These are phyloP conservation scores for Clonostachys rosea DNA, from an alignment of 2,329 filamentous ascomycete species.

Conservation along the genomic window DNA sequence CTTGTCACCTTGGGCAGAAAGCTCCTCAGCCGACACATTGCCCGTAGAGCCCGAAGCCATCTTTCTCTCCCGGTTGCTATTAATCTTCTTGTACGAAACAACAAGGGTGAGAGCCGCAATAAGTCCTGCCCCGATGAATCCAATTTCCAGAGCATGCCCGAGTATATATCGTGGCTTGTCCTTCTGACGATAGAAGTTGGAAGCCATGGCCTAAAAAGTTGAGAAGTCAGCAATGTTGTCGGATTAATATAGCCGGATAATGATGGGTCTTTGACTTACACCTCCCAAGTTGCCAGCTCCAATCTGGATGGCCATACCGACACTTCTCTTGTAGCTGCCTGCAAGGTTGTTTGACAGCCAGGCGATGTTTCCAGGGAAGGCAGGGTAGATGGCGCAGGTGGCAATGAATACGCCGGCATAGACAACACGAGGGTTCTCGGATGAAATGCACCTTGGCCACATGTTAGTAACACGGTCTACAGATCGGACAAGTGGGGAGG, in stretches of 20 bases:
- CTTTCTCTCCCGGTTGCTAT: conserved; percentile 44
- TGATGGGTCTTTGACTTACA: conserved; percentile 18
- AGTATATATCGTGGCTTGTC: conserved; percentile 43
- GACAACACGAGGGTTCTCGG: conserved; percentile 50
- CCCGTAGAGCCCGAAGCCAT: conserved; percentile 24
- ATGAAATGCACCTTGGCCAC: conserved; percentile 43
- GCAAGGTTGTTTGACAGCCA: conserved; percentile 80
- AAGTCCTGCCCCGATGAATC: conserved; percentile 39
- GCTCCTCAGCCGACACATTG: conserved; percentile 27
- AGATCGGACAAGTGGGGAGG: conserved; percentile 8
- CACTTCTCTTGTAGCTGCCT: conserved; percentile 56
- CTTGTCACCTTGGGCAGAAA: conserved; percentile 52
- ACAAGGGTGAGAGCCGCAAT: conserved; percentile 35
- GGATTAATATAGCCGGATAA: conserved; percentile 1
- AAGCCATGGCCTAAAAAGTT: conserved; percentile 52
- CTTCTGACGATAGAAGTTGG: conserved; percentile 61
- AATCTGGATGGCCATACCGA: conserved; percentile 61
- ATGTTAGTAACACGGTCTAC: conserved; percentile 20
- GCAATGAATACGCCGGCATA: conserved; percentile 77
- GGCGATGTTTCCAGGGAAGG: conserved; percentile 71
- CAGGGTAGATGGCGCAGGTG: conserved; percentile 75
- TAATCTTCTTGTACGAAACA: conserved; percentile 52
- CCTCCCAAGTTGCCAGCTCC: conserved; percentile 54
- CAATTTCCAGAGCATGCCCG: conserved; percentile 44
- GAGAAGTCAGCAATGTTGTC: background rate